Base-by-base conservation (phyloP, 1,284 basidiomycete species). In the Puccinia triticina region DNA sequence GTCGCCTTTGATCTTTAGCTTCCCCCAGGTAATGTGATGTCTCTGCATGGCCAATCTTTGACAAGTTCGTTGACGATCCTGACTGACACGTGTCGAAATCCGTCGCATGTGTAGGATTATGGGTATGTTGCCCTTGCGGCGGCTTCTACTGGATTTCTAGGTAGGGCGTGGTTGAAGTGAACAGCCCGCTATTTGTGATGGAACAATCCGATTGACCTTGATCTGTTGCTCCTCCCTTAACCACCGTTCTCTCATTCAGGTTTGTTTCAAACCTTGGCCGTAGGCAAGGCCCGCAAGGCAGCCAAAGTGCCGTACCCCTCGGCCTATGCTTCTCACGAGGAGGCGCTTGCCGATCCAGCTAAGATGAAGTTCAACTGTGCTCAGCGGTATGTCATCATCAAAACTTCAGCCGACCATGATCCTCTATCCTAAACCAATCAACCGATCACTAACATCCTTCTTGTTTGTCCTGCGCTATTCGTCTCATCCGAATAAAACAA, bases 1-100 rank as follows among this genome's bases (percentile, higher is more conserved):
- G 77, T 67, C 77, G 2, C 77, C 77, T 34, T 64, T 78, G 32
- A 78, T 78, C 46, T 78, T 78, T n/a, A 78, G 76, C 23, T 78
- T 78, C 46, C 76, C 76, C 48, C 46, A 50, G 32, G 76, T 78
- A 66, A 7, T n/a, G 26, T 64, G 10, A n/a, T 43, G n/a, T 43
- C 46, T 71, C 14, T 37, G 18, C 7, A 34, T n/a, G 67, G n/a
- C 43, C n/a, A 75, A 29, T 34, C 4, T 32, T 8, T 37, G 29
- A 64, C 61, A 12, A n/a, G 32, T 61, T 40, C 48, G n/a, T 75
- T 59, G 10, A 50, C 48, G 10, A 50, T 61, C 2, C 29, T 32
- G 26, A 32, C 57, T 61, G 26, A 61, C 16, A 32, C 12, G 4
- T 23, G 21, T 12, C 61, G 18, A n/a, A 66, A 66, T 40, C 14